Evolutionary conservation across 768 basidiomycete genomes (phyloP).

Genomic region (Leccinum ochraceum): DNA sequence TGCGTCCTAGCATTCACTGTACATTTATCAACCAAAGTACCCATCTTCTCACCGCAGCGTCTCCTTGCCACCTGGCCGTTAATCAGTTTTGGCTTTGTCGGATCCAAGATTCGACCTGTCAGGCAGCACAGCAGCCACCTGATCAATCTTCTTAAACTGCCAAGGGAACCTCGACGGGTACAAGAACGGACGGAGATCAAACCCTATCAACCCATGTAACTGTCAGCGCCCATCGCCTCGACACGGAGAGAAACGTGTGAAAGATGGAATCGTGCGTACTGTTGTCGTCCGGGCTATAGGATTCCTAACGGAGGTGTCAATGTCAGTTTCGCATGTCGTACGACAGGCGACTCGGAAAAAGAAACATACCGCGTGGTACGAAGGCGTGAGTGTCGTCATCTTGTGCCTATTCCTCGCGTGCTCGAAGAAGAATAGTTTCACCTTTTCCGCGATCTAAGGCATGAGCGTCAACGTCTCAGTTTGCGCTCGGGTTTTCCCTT

Average conservation of each 20-base stretch:
- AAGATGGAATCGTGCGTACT: conserved; percentile 47
- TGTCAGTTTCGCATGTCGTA: background rate
- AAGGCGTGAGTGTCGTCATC: conserved; percentile 95
- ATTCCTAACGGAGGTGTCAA: conserved; percentile 57
- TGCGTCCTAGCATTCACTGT: conserved; percentile 7
- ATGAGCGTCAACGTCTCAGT: background rate
- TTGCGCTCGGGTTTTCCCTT: background rate
- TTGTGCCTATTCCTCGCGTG: conserved; percentile 97
- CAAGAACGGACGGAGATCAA: conserved; percentile 94
- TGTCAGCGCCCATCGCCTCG: conserved; percentile 4
- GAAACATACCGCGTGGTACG: conserved; percentile 84
- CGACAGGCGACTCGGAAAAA: background rate
- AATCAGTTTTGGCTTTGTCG: conserved; percentile 53
- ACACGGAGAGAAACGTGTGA: too few relatives aligned
- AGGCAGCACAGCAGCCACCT: conserved; percentile 73
- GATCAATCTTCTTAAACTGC: conserved; percentile 97
- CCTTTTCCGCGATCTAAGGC: conserved; percentile 85
- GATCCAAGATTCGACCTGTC: conserved; percentile 53
- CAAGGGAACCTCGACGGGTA: conserved; percentile 94
- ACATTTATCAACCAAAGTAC: conserved; percentile 6
- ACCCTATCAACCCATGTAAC: conserved; percentile 51
- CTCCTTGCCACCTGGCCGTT: conserved; percentile 17
- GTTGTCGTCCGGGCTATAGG: conserved; percentile 96
- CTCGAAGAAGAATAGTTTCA: conserved; percentile 96
- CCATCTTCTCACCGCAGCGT: background rate